A percentile compares a stretch with the other conserved stretches of the same genome.
phyloP scores from a whole-genome alignment of 2,329 filamentous ascomycete species.

The Pseudogymnoascus sp. region DNA sequence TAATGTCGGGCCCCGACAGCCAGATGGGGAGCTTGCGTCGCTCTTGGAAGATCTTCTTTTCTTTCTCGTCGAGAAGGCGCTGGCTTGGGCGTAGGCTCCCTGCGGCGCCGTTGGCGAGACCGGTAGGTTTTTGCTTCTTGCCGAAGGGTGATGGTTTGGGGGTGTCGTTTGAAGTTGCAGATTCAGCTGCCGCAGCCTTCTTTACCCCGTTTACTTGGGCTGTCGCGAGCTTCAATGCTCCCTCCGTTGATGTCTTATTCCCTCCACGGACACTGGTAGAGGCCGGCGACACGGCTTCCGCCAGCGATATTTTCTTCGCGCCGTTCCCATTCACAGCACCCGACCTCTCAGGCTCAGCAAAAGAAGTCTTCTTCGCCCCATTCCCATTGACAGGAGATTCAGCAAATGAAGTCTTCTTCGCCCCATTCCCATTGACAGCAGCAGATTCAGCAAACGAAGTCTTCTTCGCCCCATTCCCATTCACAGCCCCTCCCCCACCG shows the following conservation, averaged over 20 bases:
- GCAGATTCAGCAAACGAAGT: not conserved
- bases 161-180: not conserved
- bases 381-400: not conserved
- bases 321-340: not conserved
- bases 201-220: not conserved
- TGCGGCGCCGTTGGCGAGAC: not conserved
- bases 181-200: not conserved
- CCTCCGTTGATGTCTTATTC: not conserved
- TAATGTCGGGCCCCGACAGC: conserved; percentile 24
- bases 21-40: conserved; percentile 28
- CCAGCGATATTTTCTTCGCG: not conserved
- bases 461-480: not conserved
- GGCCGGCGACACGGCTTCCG: not conserved
- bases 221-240: not conserved
- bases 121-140: not conserved
- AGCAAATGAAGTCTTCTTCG: not conserved
- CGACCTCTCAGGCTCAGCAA: not conserved
- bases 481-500: not conserved
- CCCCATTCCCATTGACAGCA: not conserved
- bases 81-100: not conserved
- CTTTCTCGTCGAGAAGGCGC: not conserved
- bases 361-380: not conserved
- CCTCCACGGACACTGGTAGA: not conserved
- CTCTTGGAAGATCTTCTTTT: conserved; percentile 17
- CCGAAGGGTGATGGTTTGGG: not conserved